A percentile compares a stretch with the other conserved stretches of the same genome.
Evolutionary conservation across 495 filamentous ascomycete genomes (phyloP).

Genomic region (Hyaloscypha hepaticicola): DNA sequence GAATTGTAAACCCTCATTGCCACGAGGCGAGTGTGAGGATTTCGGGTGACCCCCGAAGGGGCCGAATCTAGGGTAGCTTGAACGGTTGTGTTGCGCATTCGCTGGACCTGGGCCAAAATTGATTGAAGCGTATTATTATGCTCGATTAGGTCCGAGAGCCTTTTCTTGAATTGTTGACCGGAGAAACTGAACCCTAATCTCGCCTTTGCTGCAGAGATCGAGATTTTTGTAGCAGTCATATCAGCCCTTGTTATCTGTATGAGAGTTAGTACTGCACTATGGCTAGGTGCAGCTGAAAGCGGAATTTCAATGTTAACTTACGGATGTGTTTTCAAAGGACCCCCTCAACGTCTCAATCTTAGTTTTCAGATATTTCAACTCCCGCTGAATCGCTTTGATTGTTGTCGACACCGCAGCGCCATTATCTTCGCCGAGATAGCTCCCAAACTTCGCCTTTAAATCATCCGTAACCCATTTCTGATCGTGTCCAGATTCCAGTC

Average conservation of each 20-base stretch:
- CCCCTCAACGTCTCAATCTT: not conserved
- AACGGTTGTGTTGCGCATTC: not conserved
- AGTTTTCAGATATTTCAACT: not conserved
- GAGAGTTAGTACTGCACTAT: no score
- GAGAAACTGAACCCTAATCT: conserved; percentile 1
- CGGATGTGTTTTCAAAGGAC: no score
- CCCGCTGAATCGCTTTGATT: not conserved
- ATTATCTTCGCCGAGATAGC: not conserved
- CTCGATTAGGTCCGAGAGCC: not conserved
- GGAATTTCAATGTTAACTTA: no score
- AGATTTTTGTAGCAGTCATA: not conserved
- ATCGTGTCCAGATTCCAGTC: not conserved
- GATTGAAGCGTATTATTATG: not conserved
- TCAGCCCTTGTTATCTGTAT: not conserved
- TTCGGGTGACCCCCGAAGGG: not conserved
- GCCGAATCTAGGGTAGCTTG: not conserved
- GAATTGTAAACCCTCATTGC: not conserved
- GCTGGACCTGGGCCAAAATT: not conserved
- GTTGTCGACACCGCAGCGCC: not conserved
- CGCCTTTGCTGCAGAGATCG: not conserved
- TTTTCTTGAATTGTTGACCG: not conserved
- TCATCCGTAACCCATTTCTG: not conserved
- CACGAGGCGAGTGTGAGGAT: not conserved
- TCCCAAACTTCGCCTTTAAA: not conserved
- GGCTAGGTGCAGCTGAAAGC: no score